Base-by-base conservation (phyloP, 23 red algal genomes). In the Gracilaria vermiculophylla region DNA sequence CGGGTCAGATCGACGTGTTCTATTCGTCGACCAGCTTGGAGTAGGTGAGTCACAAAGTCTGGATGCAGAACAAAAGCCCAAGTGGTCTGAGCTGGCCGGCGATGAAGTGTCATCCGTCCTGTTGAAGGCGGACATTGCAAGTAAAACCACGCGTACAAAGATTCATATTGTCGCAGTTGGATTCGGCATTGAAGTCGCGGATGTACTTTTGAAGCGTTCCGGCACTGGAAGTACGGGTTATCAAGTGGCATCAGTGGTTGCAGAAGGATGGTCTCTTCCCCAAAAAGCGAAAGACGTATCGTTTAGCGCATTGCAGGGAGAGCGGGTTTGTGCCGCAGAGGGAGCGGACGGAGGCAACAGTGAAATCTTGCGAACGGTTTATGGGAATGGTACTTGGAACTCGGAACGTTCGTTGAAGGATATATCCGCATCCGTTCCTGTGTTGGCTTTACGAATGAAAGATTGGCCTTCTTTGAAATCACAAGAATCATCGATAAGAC, bases 181-280 rank as follows among this genome's bases (percentile, higher is more conserved):
- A 45, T 82, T 82, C 36, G 78, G 78, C 12, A 64, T 82, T 44
- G 28, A 82, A n/a, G 78, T 82, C 29, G 78, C 78, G 39, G 78
- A 73, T 48, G 67, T 73, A 4, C 67, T 73, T 32, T 24, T 73
- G 2, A 82, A 42, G 36, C 39, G 78, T 35, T 82, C 37, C 15
- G 17, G 29, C 23, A 9, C 11, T n/a, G 60, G 43, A 66, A 64
- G 35, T 9, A 61, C 53, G 47, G 78, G 50, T 1, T 82, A 49
- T 64, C 67, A 82, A 25, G 78, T 82, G 16, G 78, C 78, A n/a
- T 64, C 54, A 19, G 53, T 82, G 2, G 55, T 82, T 29, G 51
- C 78, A 2, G 78, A 82, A 64, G 77, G 78, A 47, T 82, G 78
- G 78, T 73, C 67, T 24, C 39, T 73, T 27, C 51, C 54, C 29